Conservation (phyloP, 2,329 filamentous ascomycete species). For the Aureobasidium sp. region DNA sequence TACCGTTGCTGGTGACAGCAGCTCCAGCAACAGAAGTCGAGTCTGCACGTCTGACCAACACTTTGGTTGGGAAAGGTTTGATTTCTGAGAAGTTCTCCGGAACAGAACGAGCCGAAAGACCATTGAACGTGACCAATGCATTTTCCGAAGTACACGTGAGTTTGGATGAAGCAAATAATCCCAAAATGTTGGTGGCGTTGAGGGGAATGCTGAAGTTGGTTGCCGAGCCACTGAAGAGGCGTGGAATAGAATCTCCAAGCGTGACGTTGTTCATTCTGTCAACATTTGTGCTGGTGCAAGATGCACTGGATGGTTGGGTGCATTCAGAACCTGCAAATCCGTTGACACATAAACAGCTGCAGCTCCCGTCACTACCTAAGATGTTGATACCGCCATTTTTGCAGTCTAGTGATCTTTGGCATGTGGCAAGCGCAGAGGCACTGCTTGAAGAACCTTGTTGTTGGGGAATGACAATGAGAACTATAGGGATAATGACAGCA, state of each 20-base stretch:
- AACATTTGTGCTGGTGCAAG: conserved; percentile 48
- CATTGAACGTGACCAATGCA: conserved; percentile 76
- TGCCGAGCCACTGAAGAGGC: conserved; percentile 59
- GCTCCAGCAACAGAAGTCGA: conserved; percentile 14
- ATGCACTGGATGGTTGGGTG: conserved; percentile 41
- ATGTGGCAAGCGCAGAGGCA: conserved; percentile 37
- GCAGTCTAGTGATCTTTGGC: conserved; percentile 58
- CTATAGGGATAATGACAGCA: conserved; percentile 71
- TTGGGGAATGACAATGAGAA: conserved; percentile 53
- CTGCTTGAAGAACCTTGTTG: conserved; percentile 30
- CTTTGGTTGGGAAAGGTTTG: conserved; percentile 3
- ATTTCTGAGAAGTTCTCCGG: conserved; percentile 14
- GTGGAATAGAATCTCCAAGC: conserved; percentile 69
- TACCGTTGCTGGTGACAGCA: conserved; percentile 29
- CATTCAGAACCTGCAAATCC: conserved; percentile 69
- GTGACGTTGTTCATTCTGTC: conserved; percentile 59
- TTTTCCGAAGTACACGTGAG: conserved; percentile 82
- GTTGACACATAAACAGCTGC: conserved; percentile 82
- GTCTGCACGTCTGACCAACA: neutral
- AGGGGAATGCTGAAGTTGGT: conserved; percentile 71
- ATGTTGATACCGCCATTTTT: conserved; percentile 75
- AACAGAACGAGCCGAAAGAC: conserved; percentile 26
- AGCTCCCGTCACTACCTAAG: conserved; percentile 44
- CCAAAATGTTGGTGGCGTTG: conserved; percentile 60
- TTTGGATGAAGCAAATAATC: conserved; percentile 66